Percentiles rank a stretch among this genome's conserved stretches.
Evolutionary conservation across 2,329 filamentous ascomycete species (phyloP).

Genomic region (Cytospora piceae): DNA sequence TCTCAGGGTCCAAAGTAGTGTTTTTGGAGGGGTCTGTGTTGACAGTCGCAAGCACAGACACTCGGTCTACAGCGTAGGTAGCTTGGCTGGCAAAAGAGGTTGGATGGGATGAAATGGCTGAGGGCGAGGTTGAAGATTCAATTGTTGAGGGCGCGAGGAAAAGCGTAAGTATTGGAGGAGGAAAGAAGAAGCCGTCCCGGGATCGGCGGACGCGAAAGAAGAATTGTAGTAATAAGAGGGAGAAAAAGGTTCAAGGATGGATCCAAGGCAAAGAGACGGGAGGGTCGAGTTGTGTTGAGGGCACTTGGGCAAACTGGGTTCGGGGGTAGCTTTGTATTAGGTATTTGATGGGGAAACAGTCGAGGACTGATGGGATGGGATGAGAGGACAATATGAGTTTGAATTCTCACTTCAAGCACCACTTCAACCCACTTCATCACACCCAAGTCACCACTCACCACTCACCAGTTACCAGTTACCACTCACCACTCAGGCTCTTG

Average conservation of each 20-base stretch:
- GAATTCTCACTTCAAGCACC: background rate
- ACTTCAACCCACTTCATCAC: background rate
- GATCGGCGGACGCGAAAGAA: background rate
- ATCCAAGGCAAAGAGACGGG: constrained; percentile 2
- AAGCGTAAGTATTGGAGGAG: background rate
- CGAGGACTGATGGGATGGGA: background rate
- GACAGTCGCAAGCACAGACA: background rate
- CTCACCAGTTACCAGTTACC: no score
- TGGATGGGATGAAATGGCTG: background rate
- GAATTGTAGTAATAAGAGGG: background rate
- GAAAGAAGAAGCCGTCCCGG: background rate
- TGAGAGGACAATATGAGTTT: background rate
- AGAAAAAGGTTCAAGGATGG: constrained; percentile 6
- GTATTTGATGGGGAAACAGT: background rate
- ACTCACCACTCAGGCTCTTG: background rate
- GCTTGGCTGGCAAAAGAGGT: background rate
- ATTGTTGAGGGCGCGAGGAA: background rate
- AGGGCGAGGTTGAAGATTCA: background rate
- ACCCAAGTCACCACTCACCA: background rate
- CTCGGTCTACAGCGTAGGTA: background rate
- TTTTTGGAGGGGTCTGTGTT: background rate
- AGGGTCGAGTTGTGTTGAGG: constrained; percentile 1
- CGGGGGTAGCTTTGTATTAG: constrained; percentile 27
- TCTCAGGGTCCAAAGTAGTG: background rate
- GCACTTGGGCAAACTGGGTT: background rate